Conservation (phyloP, 1,139 yeast species). For the Zygosaccharomyces pseudobailii region DNA sequence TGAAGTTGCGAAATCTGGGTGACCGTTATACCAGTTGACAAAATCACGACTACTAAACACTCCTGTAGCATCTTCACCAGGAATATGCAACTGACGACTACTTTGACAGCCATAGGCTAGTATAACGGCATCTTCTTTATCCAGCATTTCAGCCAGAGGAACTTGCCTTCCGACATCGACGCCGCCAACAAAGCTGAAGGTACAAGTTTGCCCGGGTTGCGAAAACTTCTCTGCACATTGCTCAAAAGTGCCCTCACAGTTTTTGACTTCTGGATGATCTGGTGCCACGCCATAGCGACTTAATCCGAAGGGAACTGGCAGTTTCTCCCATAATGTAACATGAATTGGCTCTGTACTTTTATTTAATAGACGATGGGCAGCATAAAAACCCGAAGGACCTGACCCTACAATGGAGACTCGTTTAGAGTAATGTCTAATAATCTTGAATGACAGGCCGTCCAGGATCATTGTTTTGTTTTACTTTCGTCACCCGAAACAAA, state of each 20-base stretch:
- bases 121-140: constrained; percentile 65
- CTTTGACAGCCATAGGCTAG: constrained; percentile 78
- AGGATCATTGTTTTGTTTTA: not conserved
- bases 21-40: constrained; percentile 96
- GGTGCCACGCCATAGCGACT: constrained; percentile 98
- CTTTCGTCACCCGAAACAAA: too few relatives aligned
- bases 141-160: constrained; percentile 44
- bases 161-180: constrained; percentile 61
- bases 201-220: constrained; percentile 21
- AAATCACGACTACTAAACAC: constrained; percentile 82
- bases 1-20: constrained; percentile 46
- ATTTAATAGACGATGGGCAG: constrained; percentile 69
- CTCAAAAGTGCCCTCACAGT: constrained; percentile 74
- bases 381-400: constrained; percentile 96
- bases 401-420: constrained; percentile 70
- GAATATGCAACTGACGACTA: constrained; percentile 53
- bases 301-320: constrained; percentile 89
- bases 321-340: constrained; percentile 67
- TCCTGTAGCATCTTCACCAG: constrained; percentile 58
- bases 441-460: not conserved
- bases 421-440: constrained; percentile 12
- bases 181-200: constrained; percentile 72
- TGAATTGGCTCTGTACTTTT: constrained; percentile 45
- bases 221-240: constrained; percentile 46
- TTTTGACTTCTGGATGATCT: constrained; percentile 95